Evolutionary conservation across 768 basidiomycete genomes (phyloP), one percentile per base, ranked within the genome.

Genomic region (Kwoniella europaea): DNA sequence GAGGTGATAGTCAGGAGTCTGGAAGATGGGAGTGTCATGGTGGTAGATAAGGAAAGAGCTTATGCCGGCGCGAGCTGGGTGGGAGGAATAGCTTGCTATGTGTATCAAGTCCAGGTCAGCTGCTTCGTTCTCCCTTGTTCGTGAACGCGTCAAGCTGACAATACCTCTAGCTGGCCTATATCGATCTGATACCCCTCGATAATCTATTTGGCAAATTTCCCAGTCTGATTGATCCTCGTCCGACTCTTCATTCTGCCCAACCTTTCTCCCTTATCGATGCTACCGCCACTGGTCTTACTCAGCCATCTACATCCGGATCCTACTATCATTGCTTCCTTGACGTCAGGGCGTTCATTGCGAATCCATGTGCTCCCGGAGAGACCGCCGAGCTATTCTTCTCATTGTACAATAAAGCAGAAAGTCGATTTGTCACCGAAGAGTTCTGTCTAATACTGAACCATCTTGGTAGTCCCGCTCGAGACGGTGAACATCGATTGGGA

Each of bases 1-100:
- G 96, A 98, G 77, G 90, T 98, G 71, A 94, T 98, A 76, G 95
- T 98, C n/a, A 88, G 96, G 22, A 94, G 98, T 85, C 92, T 95
- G 35, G 90, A 88, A 2, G 93, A 91, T 88, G 96, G 96, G 35
- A 91, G 89, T 4, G 87, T 98, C 24, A 92, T 94, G 43, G 91
- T 90, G 2, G 91, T 94, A n/a, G 94, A 96, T 75, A 89, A 91
- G 18, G 92, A 94, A 76, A 91, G 91, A 61, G 91, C 76, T 4
- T 71, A 69, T n/a, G 44, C 64, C 10, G 75, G 69, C 1, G 57
- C 72, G 1, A 75, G 68, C 50, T 80, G 77, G 74, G 72, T 77
- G 27, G 67, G 68, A 16, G 79, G 79, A 4, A 77, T 80, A 46
- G 92, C 66, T 92, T 82, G 89, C 91, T 53, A 91, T 92, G 89